These are phyloP conservation scores for Aspergillus clavatus DNA, from an alignment of 2,329 filamentous ascomycete genomes.

Conservation along the genomic window DNA sequence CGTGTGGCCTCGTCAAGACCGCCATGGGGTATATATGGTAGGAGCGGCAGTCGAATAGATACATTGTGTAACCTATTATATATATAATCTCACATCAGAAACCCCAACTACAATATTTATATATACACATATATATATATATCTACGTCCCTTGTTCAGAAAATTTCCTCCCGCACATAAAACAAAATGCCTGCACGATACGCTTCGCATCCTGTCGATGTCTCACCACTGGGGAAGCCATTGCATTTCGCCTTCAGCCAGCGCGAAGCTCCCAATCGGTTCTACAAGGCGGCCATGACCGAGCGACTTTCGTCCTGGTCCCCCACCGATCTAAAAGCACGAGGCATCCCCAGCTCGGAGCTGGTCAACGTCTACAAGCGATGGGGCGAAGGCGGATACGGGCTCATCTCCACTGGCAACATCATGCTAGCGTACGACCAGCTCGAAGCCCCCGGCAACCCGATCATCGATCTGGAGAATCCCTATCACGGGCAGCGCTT, in stretches of 20 bases:
- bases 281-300: conserved; percentile 64
- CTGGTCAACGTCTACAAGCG: conserved; percentile 55
- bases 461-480: conserved; percentile 53
- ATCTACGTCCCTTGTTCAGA: too few relatives aligned
- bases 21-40: too few relatives aligned
- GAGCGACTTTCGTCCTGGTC: conserved; percentile 61
- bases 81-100: too few relatives aligned
- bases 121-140: too few relatives aligned
- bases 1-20: too few relatives aligned
- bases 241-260: conserved; percentile 50
- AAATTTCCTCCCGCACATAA: not conserved
- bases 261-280: conserved; percentile 58
- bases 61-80: too few relatives aligned
- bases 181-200: not conserved
- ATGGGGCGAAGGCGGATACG: conserved; percentile 57
- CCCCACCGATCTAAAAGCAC: conserved; percentile 46
- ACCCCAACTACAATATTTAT: too few relatives aligned
- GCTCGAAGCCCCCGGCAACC: conserved; percentile 53
- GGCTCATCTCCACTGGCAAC: conserved; percentile 59
- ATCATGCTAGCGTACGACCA: conserved; percentile 59
- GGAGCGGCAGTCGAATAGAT: too few relatives aligned
- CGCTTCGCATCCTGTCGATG: conserved; percentile 15
- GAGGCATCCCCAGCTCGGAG: conserved; percentile 51
- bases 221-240: conserved; percentile 43
- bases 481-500: conserved; percentile 55